phyloP scores from a whole-genome alignment of 176 grass and related monocot species.

The Oryza brachyantha region DNA sequence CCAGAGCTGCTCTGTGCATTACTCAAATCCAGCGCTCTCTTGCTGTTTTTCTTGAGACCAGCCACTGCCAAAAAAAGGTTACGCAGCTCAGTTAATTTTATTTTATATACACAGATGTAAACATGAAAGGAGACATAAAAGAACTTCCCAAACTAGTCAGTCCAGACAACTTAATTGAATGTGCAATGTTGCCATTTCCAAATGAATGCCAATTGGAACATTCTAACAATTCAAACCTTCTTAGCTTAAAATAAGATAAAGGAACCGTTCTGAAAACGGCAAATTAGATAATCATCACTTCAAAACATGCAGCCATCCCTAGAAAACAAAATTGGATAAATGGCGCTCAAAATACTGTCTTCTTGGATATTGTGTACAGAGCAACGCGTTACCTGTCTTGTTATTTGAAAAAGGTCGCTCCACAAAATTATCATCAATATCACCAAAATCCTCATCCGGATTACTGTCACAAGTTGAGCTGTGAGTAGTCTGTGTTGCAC shows the following conservation, averaged over 20 bases:
- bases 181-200: not conserved
- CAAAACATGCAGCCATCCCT: not conserved
- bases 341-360: not conserved
- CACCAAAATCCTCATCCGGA: constrained; percentile 38
- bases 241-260: not conserved
- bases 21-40: constrained; percentile 42
- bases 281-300: not conserved
- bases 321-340: not conserved
- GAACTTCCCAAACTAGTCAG: not conserved
- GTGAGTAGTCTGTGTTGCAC: constrained; percentile 1
- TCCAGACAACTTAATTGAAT: not conserved
- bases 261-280: not conserved
- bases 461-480: constrained; percentile 27
- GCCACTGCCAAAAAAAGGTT: constrained; percentile 7
- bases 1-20: constrained; percentile 28
- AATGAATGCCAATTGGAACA: not conserved
- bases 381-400: constrained; percentile 29
- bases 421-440: constrained; percentile 35
- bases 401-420: constrained; percentile 22
- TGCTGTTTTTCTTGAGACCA: constrained; percentile 35
- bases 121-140: not conserved
- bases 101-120: not conserved
- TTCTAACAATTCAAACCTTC: constrained; percentile 3
- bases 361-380: not conserved
- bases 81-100: not conserved